Conservation (phyloP, 164 flowering plant genomes). For the Sedum album region DNA sequence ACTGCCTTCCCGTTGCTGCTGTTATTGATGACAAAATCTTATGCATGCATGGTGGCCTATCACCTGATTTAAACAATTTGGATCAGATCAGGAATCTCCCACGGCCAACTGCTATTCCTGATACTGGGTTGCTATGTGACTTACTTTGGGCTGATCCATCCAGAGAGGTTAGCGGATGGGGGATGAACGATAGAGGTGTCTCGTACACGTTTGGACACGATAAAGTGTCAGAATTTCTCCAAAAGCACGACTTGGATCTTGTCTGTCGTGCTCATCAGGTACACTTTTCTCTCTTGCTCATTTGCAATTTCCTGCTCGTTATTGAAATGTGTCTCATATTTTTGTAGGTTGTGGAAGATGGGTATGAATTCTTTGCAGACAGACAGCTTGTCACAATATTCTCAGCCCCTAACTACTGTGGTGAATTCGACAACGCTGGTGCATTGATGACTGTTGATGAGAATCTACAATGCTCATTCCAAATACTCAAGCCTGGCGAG, state of each 20-base stretch:
- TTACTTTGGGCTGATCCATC: constrained; percentile 68
- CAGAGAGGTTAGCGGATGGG: constrained; percentile 65
- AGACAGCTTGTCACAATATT: not conserved
- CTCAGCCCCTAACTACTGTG: not conserved
- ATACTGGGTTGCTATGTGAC: constrained; percentile 58
- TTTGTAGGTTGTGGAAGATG: constrained; percentile 10
- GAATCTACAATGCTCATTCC: not conserved
- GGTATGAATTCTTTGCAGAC: not conserved
- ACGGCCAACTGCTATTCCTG: constrained; percentile 61
- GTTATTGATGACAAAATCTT: constrained; percentile 61
- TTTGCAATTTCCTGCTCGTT: not conserved
- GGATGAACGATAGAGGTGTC: constrained; percentile 68
- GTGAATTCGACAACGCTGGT: not conserved
- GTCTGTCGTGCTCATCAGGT: constrained; percentile 79
- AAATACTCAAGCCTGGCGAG: not conserved
- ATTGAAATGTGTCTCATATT: constrained; percentile 3
- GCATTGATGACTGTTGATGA: not conserved
- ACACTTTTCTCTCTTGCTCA: not conserved
- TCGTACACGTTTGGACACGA: constrained; percentile 66
- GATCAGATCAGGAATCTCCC: constrained; percentile 49
- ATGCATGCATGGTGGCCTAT: constrained; percentile 77
- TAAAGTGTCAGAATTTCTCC: constrained; percentile 48
- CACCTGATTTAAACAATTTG: constrained; percentile 48
- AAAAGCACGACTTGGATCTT: constrained; percentile 55
- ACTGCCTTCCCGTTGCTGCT: constrained; percentile 70